Evolutionary conservation across 768 basidiomycete species (phyloP), one percentile per base, ranked within the genome.

Genomic region (Suillus luteus): DNA sequence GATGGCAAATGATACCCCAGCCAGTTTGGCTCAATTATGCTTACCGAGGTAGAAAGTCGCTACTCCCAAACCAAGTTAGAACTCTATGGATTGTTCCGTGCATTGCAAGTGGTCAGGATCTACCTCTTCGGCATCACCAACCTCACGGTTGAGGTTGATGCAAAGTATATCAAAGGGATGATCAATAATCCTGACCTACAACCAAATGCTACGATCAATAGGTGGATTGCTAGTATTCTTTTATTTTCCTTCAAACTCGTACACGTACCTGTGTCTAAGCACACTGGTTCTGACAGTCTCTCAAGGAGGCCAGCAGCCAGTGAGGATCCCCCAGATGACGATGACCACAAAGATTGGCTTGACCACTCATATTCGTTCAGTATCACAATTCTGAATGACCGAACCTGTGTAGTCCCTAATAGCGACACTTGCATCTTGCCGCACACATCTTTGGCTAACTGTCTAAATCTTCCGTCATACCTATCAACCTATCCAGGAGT

Each of bases 131-230:
- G 76, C 14, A 64, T 73, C 0, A 66, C 67, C 35, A 76, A 71
- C 2, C 64, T 82, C 1, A 55, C 64, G 14, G 69, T 82, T 0
- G 78, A 81, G 65, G 75, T 77, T 0, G 78, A 82, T 66, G 79
- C 78, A 0, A 69, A 76, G 38, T 81, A 80, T 62, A 79, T 82
- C 8, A 77, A 77, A 60, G 78, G 76, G n/a, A 82, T 81, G 79
- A 57, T 82, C 4, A 78, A 80, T 58, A 62, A 76, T 15, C 79
- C 80, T 0, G 77, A 81, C 41, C 27, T 77, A 0, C 71, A 72
- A 19, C 79, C 78, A 0, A 78, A 76, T 62, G 75, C 78, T 0
- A 64, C 79, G 0, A 77, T 81, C 7, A 82, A 82, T 60, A 62
- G 73, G 17, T 82, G 81, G 81, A 79, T 82, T 1, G 9, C 43